These are phyloP conservation scores for Drosera capensis DNA, from an alignment of 148 eudicot genomes.

Conservation along the genomic window DNA sequence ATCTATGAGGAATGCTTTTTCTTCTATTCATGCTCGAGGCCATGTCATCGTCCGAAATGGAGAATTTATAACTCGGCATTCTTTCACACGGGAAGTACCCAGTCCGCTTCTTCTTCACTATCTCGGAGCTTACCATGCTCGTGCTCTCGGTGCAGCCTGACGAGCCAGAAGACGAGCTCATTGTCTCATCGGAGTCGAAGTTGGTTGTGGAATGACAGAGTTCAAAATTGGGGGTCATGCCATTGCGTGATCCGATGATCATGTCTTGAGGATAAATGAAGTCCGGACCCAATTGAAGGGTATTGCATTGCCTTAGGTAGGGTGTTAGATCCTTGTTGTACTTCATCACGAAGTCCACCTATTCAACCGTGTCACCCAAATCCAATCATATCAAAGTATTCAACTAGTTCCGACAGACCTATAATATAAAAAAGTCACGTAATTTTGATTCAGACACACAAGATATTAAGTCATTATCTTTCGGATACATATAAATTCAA, in stretches of 20 bases:
- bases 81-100: too few relatives aligned
- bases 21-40: slow-evolving; percentile 86
- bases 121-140: slow-evolving; percentile 43
- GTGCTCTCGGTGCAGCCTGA: slow-evolving; percentile 67
- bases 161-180: slow-evolving; percentile 61
- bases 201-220: slow-evolving; percentile 65
- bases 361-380: too few relatives aligned
- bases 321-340: slow-evolving; percentile 75
- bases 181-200: slow-evolving; percentile 56
- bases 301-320: slow-evolving; percentile 58
- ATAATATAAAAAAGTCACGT: too few relatives aligned
- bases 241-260: slow-evolving; percentile 18
- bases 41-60: slow-evolving; percentile 72
- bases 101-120: slow-evolving; percentile 72
- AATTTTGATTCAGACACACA: too few relatives aligned
- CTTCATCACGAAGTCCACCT: slow-evolving; percentile 81
- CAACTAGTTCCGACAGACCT: too few relatives aligned
- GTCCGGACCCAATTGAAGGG: slow-evolving; percentile 70
- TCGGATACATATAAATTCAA: too few relatives aligned
- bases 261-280: slow-evolving; percentile 81
- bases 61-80: too few relatives aligned
- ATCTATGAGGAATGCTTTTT: slow-evolving; percentile 88
- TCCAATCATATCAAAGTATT: background rate
- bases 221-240: slow-evolving; percentile 53
- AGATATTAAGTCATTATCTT: too few relatives aligned